Evolutionary conservation across 192 early-diverging fungal species (phyloP), one percentile per base, ranked within the genome.

Genomic region (Backusella liffmaniae): DNA sequence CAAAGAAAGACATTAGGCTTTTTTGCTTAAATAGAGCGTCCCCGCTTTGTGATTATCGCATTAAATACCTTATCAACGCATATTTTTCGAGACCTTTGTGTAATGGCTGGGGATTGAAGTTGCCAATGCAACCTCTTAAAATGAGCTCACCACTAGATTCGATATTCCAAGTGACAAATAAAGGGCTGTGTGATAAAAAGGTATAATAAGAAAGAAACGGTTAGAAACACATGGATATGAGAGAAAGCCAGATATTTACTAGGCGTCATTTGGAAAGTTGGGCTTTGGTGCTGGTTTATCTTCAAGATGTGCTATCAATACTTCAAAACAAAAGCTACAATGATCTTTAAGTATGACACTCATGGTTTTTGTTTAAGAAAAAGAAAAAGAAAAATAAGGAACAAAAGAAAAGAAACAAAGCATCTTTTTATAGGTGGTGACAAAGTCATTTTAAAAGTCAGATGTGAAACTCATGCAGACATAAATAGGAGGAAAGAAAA

Each of bases 121-220:
- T 97, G 32, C 97, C 97, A 44, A 99, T 98, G 80, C 96, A 99
- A 15, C 97, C 97, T 35, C 96, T 89, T 46, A 99, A 85, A 13
- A 74, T 78, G 36, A 77, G 68, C n/a, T 84, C 73, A 8, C 82
- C 89, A 41, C 84, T 46, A 30, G 74, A 41, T 13, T 78, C 65
- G 26, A 79, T 86, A 67, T 91, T 84, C 95, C 95, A 96, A 15
- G 95, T 94, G 0, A 96, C 93, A 79, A 96, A 96, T 23, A 96
- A 85, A 2, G 95, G 95, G 78, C 91, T 91, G 76, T 30, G 12
- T 26, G 34, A 23, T 66, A 69, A 39, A 32, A 32, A 26, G 23
- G n/a, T 37, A 36, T 36, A n/a, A 56, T 2, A 1, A 21, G 21
- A 56, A 51, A 56, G 56, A 59, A 15, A 32, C 0, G 35, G n/a